Percentiles rank a stretch among this genome's conserved stretches.
phyloP scores from a whole-genome alignment of 495 filamentous ascomycete genomes.

The Peziza echinospora region DNA sequence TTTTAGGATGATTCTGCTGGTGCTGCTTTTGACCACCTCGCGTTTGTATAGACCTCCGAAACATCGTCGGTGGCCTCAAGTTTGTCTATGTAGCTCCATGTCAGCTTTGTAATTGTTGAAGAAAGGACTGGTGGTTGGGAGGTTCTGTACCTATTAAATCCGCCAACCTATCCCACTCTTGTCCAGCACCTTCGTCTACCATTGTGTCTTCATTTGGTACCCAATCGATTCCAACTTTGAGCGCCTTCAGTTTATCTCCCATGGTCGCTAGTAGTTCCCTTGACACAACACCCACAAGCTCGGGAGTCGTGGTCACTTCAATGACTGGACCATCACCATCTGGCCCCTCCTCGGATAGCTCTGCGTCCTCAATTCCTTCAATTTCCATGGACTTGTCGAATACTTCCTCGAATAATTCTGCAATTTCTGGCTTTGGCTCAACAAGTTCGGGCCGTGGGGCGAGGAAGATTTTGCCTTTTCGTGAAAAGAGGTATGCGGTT shows the following conservation, averaged over 20 bases:
- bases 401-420: conserved; percentile 37
- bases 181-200: conserved; percentile 26
- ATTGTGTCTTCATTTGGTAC: conserved; percentile 58
- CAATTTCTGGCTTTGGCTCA: conserved; percentile 22
- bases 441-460: conserved; percentile 34
- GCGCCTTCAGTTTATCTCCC: conserved; percentile 36
- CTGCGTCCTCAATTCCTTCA: conserved; percentile 55
- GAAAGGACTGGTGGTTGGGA: background rate
- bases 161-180: conserved; percentile 32
- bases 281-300: conserved; percentile 40
- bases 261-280: conserved; percentile 32
- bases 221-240: conserved; percentile 65
- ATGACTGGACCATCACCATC: conserved; percentile 23
- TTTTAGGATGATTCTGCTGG: too few species aligned
- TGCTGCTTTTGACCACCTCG: too few species aligned
- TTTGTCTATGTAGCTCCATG: conserved; percentile 1
- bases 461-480: conserved; percentile 39
- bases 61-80: conserved; percentile 12
- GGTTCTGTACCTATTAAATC: conserved; percentile 19
- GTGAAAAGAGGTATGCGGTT: conserved; percentile 65
- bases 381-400: conserved; percentile 71
- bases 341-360: conserved; percentile 41
- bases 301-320: conserved; percentile 53
- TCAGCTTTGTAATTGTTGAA: conserved; percentile 1
- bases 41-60: conserved; percentile 14